phyloP scores from a whole-genome alignment of 2,329 filamentous ascomycete genomes.

The Ophiocordyceps robertsii region DNA sequence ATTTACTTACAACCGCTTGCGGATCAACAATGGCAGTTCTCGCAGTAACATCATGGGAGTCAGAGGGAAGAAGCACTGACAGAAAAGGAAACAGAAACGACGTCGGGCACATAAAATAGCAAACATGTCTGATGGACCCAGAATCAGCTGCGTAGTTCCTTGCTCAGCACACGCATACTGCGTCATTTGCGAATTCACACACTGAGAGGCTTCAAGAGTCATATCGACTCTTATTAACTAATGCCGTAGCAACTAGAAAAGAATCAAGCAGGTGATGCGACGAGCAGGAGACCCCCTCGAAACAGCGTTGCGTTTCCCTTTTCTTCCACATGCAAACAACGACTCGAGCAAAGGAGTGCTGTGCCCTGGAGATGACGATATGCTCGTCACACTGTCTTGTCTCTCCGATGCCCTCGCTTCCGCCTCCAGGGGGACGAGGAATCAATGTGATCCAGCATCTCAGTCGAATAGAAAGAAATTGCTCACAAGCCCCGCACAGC shows the following conservation, averaged over 20 bases:
- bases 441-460: conserved; percentile 19
- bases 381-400: conserved; percentile 2
- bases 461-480: conserved; percentile 3
- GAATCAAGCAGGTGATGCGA: conserved; percentile 6
- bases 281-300: conserved; percentile 20
- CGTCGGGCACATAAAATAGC: too few species aligned
- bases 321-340: conserved; percentile 12
- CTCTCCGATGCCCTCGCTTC: conserved; percentile 1
- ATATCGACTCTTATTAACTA: conserved; percentile 23
- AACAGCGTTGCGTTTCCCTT: conserved; percentile 20
- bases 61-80: too few species aligned
- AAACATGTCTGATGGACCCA: too few species aligned
- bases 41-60: too few species aligned
- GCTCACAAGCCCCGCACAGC: conserved; percentile 8
- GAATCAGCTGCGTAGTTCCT: too few species aligned
- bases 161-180: not conserved
- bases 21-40: too few species aligned
- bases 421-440: not conserved
- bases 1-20: too few species aligned
- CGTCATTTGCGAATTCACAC: conserved; percentile 5
- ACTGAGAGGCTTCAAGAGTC: not conserved
- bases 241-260: conserved; percentile 24
- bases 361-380: conserved; percentile 16
- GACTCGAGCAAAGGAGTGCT: conserved; percentile 1
- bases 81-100: too few species aligned